Evolutionary conservation across 2,329 filamentous ascomycete genomes (phyloP).

Genomic region (Harringtonia aguacate): DNA sequence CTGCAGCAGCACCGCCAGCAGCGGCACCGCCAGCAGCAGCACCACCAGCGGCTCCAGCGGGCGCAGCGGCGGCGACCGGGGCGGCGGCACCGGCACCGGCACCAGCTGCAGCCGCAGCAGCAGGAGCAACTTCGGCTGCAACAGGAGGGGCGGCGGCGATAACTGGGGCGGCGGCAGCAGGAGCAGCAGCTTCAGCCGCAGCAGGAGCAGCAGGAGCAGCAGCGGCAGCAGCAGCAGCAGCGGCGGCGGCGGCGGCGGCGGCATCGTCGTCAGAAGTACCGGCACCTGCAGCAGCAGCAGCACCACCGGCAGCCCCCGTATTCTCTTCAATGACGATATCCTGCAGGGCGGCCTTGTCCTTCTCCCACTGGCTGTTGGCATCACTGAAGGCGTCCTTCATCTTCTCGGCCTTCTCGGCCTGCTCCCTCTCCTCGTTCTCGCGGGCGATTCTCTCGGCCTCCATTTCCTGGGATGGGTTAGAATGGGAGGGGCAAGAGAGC

Average conservation of each 20-base stretch:
- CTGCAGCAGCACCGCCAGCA: background rate
- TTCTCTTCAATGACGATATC: constrained; percentile 51
- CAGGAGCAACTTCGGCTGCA: background rate
- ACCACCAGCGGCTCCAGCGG: background rate
- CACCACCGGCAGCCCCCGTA: constrained; percentile 20
- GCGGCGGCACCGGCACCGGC: background rate
- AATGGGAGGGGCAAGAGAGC: too few species aligned
- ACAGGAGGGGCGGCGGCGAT: too few species aligned
- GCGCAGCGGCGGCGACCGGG: background rate
- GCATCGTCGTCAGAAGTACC: constrained; percentile 5
- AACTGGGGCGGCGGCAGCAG: background rate
- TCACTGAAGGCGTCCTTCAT: constrained; percentile 74
- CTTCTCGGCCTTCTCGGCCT: constrained; percentile 62
- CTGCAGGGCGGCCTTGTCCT: constrained; percentile 73
- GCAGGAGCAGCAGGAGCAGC: background rate
- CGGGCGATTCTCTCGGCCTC: constrained; percentile 71
- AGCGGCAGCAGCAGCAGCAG: background rate
- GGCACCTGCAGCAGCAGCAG: background rate
- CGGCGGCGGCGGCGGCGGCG: background rate
- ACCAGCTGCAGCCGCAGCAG: background rate
- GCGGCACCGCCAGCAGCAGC: constrained; percentile 1
- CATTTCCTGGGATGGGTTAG: constrained; percentile 57
- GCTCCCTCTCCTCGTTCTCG: constrained; percentile 69
- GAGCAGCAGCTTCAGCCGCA: background rate
- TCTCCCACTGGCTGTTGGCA: constrained; percentile 71